Percentiles rank a stretch among this genome's conserved stretches.
Conservation (phyloP, 257 asterid genomes). For the Fraxinus cuspidata region DNA sequence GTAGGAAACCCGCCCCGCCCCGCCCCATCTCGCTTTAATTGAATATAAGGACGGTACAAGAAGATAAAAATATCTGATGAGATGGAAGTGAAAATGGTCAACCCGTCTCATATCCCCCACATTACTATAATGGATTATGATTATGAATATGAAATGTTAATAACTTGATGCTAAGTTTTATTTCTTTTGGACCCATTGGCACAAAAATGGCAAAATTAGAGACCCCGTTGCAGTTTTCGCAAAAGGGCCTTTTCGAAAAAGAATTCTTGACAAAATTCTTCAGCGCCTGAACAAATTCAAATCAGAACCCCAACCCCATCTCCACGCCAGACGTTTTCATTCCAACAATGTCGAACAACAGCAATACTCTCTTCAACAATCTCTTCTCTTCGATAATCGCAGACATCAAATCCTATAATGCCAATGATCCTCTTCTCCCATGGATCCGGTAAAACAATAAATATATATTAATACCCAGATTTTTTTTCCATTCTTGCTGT, state of each 20-base stretch:
- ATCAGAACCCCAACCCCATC: conserved; percentile 11
- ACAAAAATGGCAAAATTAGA: not conserved
- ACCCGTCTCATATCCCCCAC: too few relatives aligned
- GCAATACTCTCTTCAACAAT: conserved; percentile 38
- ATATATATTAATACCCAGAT: not conserved
- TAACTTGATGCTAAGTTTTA: not conserved
- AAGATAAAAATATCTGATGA: too few relatives aligned
- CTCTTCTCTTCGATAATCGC: conserved; percentile 71
- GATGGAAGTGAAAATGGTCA: too few relatives aligned
- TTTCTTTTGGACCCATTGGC: not conserved
- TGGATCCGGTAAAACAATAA: conserved; percentile 73
- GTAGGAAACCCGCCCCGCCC: too few relatives aligned
- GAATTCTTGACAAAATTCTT: not conserved
- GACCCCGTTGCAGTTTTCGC: not conserved
- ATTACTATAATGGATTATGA: not conserved
- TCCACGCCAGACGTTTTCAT: not conserved
- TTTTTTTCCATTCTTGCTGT: not conserved
- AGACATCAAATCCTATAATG: conserved; percentile 74
- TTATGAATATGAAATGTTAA: not conserved
- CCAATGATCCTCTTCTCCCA: conserved; percentile 84
- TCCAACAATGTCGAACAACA: conserved; percentile 50
- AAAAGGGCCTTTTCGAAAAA: not conserved
- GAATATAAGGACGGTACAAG: too few relatives aligned
- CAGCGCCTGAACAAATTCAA: conserved; percentile 47
- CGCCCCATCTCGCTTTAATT: too few relatives aligned